phyloP scores from a whole-genome alignment of 257 asterid genomes.

The Solanum medicagineum region DNA sequence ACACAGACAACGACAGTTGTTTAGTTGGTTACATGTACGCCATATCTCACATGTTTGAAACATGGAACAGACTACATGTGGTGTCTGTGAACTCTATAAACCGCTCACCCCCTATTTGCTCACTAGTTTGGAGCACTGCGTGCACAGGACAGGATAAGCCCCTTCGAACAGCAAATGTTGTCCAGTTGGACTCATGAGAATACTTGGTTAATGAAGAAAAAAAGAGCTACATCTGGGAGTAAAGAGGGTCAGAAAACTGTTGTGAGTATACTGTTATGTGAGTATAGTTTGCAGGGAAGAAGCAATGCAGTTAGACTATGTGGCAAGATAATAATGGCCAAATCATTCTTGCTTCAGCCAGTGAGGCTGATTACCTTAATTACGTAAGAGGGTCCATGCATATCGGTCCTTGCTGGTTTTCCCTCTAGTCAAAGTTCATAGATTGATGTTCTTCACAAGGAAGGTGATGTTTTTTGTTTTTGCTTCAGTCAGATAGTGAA shows the following conservation, averaged over 20 bases:
- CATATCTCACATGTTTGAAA: background rate
- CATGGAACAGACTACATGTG: background rate
- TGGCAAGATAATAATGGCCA: background rate
- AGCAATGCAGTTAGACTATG: background rate
- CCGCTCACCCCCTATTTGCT: background rate
- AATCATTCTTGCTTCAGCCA: background rate
- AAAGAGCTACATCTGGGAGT: background rate
- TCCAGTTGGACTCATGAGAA: background rate
- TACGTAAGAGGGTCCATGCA: background rate
- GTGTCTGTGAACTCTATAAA: background rate
- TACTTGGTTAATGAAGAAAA: background rate
- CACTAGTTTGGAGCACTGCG: background rate
- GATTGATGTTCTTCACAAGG: background rate
- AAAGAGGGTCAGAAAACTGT: background rate
- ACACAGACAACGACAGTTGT: background rate
- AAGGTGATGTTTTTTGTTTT: background rate
- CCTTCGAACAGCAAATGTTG: background rate
- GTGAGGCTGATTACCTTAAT: background rate
- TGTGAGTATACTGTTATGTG: background rate
- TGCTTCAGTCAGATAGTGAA: background rate
- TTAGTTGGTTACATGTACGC: background rate
- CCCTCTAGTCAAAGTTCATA: background rate
- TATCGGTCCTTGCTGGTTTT: background rate
- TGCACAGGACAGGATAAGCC: background rate
- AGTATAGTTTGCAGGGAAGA: background rate